phyloP scores from a whole-genome alignment of 2,329 filamentous ascomycete species.

The Scolecobasidium constrictum region DNA sequence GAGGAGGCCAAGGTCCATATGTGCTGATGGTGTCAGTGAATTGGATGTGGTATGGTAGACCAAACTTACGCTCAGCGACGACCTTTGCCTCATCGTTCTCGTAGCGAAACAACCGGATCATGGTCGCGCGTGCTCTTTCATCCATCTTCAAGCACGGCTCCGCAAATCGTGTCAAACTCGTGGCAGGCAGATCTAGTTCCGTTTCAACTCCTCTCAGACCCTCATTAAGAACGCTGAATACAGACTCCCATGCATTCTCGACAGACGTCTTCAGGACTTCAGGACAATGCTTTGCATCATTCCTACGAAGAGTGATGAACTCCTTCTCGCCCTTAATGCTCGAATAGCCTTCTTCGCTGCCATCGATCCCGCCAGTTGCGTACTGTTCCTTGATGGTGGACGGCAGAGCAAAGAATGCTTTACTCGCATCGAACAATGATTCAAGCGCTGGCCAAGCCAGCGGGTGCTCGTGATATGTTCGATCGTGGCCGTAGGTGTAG shows the following conservation, averaged over 20 bases:
- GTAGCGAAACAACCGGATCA: constrained; percentile 26
- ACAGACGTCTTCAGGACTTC: constrained; percentile 20
- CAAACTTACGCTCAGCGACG: constrained; percentile 20
- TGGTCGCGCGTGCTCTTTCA: constrained; percentile 20
- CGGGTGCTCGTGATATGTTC: neutral
- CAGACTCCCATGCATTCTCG: constrained; percentile 22
- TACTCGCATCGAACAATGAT: constrained; percentile 20
- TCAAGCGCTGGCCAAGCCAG: constrained; percentile 7
- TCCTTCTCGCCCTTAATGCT: constrained; percentile 26
- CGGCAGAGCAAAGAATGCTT: constrained; percentile 21
- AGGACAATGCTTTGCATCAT: constrained; percentile 18
- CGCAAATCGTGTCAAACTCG: neutral
- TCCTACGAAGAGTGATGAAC: constrained; percentile 25
- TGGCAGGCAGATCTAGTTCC: constrained; percentile 13
- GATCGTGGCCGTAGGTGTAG: neutral
- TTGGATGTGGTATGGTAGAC: neutral
- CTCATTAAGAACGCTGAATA: constrained; percentile 18
- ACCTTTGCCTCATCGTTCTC: constrained; percentile 23
- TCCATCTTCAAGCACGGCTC: constrained; percentile 11
- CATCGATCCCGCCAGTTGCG: constrained; percentile 22
- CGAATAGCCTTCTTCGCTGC: constrained; percentile 25
- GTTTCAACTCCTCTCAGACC: constrained; percentile 18
- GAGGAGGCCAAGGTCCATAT: constrained; percentile 24
- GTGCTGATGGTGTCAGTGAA: constrained; percentile 12
- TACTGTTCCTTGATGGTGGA: constrained; percentile 18